Evolutionary conservation across 805 yeast species (phyloP).

Genomic region (Suhomyces canberraensis): DNA sequence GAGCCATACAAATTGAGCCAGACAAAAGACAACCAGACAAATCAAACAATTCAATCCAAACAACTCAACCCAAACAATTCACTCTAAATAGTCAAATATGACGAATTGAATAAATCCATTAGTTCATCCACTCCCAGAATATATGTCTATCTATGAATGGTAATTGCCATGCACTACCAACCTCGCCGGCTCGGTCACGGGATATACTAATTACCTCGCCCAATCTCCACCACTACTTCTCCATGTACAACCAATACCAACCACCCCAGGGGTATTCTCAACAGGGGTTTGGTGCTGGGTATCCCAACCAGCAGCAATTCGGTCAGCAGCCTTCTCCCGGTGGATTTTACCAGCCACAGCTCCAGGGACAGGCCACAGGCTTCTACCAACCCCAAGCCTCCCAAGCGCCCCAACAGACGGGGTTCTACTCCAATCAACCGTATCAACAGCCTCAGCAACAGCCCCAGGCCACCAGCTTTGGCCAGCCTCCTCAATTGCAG

Average conservation of each 20-base stretch:
- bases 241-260: conserved; percentile 44
- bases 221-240: background rate
- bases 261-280: conserved; percentile 21
- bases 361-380: conserved; percentile 47
- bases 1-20: no score
- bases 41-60: no score
- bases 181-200: no score
- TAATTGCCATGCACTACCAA: no score
- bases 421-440: conserved; percentile 14
- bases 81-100: no score
- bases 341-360: conserved; percentile 10
- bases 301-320: conserved; percentile 6
- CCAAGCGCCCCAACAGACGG: conserved; percentile 23
- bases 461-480: conserved; percentile 15
- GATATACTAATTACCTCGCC: no score
- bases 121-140: no score
- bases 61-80: no score
- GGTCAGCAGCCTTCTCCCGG: conserved; percentile 8
- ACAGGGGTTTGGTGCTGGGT: conserved; percentile 20
- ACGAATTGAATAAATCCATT: no score
- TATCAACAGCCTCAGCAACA: conserved; percentile 18
- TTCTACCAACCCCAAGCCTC: no score
- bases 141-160: no score
- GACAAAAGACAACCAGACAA: no score
- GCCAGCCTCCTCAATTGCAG: conserved; percentile 17